phyloP scores from a whole-genome alignment of 106 monocot species.

The Narthecium ossifragum region DNA sequence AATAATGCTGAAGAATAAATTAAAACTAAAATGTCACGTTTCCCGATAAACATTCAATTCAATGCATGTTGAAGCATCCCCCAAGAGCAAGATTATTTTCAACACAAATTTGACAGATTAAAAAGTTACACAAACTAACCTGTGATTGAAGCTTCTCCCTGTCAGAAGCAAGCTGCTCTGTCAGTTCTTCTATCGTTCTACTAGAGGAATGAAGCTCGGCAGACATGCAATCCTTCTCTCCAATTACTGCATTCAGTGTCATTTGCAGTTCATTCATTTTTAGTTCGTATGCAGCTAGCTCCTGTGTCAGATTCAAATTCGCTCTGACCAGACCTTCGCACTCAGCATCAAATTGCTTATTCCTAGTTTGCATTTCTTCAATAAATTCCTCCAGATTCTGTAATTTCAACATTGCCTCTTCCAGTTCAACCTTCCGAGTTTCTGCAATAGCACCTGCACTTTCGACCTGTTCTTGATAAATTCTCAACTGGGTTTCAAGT shows the following conservation, averaged over 20 bases:
- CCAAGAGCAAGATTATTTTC: background rate
- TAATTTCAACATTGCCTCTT: conserved; percentile 43
- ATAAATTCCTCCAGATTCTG: conserved; percentile 28
- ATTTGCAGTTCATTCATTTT: conserved; percentile 55
- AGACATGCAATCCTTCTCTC: conserved; percentile 46
- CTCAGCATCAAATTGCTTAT: conserved; percentile 27
- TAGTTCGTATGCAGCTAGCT: conserved; percentile 33
- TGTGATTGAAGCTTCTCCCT: conserved; percentile 50
- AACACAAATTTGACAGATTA: background rate
- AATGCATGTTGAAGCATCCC: background rate
- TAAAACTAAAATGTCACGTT: background rate
- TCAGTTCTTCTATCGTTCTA: conserved; percentile 43
- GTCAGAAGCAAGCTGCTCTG: conserved; percentile 34
- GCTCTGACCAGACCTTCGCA: conserved; percentile 38
- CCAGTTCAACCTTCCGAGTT: conserved; percentile 34
- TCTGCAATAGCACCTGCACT: conserved; percentile 34
- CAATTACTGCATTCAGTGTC: conserved; percentile 20
- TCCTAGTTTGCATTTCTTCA: conserved; percentile 22
- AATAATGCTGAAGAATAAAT: background rate
- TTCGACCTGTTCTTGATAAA: conserved; percentile 40
- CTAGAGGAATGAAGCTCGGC: conserved; percentile 34
- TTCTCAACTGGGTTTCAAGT: conserved; percentile 38
- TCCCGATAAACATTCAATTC: background rate
- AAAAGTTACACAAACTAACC: conserved; percentile 25
- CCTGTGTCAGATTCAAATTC: conserved; percentile 56